Conservation (phyloP, 2,329 filamentous ascomycete species). For the Trichoderma breve region DNA sequence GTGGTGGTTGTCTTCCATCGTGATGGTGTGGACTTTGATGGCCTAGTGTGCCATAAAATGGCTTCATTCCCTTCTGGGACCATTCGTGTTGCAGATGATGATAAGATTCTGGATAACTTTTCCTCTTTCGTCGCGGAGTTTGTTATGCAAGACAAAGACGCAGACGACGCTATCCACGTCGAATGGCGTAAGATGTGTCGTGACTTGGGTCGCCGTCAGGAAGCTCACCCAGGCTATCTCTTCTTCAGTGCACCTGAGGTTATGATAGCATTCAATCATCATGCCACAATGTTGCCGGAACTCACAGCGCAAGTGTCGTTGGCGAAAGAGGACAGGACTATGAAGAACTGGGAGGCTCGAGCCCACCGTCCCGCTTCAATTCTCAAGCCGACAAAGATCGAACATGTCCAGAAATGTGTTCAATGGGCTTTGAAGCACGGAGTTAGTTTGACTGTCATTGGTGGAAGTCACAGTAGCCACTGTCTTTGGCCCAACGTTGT, state of each 20-base stretch:
- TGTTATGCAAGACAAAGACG: slow-evolving; percentile 31
- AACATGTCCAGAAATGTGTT: slow-evolving; percentile 54
- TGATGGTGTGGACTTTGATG: slow-evolving; percentile 44
- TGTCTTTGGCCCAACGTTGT: slow-evolving; percentile 54
- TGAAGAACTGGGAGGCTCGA: slow-evolving; percentile 55
- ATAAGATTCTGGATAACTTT: slow-evolving; percentile 50
- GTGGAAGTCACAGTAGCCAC: slow-evolving; percentile 60
- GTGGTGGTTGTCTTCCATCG: slow-evolving; percentile 57
- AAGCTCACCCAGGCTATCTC: slow-evolving; percentile 39
- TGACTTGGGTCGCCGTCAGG: slow-evolving; percentile 40
- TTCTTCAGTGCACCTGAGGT: slow-evolving; percentile 48
- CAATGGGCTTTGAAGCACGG: slow-evolving; percentile 52
- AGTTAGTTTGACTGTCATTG: slow-evolving; percentile 48
- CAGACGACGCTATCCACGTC: slow-evolving; percentile 32
- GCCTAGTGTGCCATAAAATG: slow-evolving; percentile 47
- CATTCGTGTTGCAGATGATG: slow-evolving; percentile 43
- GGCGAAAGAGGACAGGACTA: slow-evolving; percentile 25
- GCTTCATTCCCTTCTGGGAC: slow-evolving; percentile 46
- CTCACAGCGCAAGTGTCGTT: slow-evolving; percentile 43
- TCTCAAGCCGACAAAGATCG: slow-evolving; percentile 44
- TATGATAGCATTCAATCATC: slow-evolving; percentile 50
- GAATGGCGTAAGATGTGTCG: slow-evolving; percentile 56
- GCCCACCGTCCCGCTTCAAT: slow-evolving; percentile 43
- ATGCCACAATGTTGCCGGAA: slow-evolving; percentile 44
- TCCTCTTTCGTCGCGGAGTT: slow-evolving; percentile 52